Evolutionary conservation across 2,329 filamentous ascomycete species (phyloP).

Genomic region (Ophiocordyceps camponoti-floridani): DNA sequence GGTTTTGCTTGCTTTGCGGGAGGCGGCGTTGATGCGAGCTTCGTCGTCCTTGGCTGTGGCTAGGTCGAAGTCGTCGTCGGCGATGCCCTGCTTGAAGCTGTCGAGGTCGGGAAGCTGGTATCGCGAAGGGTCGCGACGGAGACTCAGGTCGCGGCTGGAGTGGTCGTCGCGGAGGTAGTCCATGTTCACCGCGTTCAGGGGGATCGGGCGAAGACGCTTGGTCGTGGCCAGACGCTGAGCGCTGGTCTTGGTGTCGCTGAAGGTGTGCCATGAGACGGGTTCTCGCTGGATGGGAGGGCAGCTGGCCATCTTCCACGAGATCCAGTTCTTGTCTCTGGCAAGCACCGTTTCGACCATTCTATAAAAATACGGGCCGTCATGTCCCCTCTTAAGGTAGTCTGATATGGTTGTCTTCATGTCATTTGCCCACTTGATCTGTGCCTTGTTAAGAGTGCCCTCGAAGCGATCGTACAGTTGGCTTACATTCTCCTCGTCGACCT

Average conservation of each 20-base stretch:
- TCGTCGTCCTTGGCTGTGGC: constrained; percentile 55
- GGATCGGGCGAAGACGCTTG: constrained; percentile 49
- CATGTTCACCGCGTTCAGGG: constrained; percentile 57
- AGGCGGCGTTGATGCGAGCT: constrained; percentile 36
- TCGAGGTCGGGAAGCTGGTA: constrained; percentile 53
- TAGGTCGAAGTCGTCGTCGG: constrained; percentile 68
- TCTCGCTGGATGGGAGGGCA: constrained; percentile 74
- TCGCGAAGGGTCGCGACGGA: constrained; percentile 46
- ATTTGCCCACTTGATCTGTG: constrained; percentile 63
- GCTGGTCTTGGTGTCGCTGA: constrained; percentile 48
- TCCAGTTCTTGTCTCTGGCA: constrained; percentile 95
- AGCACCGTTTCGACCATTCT: constrained; percentile 95
- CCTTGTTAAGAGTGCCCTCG: constrained; percentile 3
- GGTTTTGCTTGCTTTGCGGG: constrained; percentile 69
- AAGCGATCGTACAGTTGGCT: constrained; percentile 12
- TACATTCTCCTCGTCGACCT: constrained; percentile 72
- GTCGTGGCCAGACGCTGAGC: constrained; percentile 49
- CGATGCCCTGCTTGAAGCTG: constrained; percentile 54
- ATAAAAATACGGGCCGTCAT: constrained; percentile 82
- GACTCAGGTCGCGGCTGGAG: constrained; percentile 40
- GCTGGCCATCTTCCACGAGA: constrained; percentile 90
- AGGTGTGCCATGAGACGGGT: constrained; percentile 49
- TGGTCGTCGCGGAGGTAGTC: constrained; percentile 59
- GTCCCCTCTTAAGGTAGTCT: constrained; percentile 62
- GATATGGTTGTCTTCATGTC: constrained; percentile 65